Base-by-base conservation (phyloP, 169 alveolate species). In the Plasmodium coatneyi region DNA sequence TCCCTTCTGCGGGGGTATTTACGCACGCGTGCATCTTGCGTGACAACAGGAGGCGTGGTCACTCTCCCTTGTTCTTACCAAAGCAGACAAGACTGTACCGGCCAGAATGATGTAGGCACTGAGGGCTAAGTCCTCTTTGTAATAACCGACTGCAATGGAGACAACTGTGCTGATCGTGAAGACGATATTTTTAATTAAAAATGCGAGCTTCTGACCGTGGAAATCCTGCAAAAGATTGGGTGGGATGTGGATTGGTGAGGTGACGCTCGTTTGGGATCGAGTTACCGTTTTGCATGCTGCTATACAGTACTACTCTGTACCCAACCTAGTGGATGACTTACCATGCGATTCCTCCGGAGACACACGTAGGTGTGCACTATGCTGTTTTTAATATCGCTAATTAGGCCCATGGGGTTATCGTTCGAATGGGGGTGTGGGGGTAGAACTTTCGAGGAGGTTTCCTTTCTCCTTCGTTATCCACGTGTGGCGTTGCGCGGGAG, bases 161-260 rank as follows among this genome's bases (percentile, higher is more conserved):
- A 78, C 25, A 30, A 87, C 66, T 28, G 90, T 87, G 41, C 90
- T 56, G 46, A 87, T 56, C 25, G 83, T 80, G 72, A 87, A 87
- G 19, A 87, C 49, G 66, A 87, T 41, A 41, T 87, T 87, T 25
- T 80, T 87, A 19, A 87, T 87, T 78, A 70, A 41, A 60, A 56
- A 87, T 39, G 93, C 93, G 32, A 87, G 54, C 49, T 87, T 79
- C 81, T 87, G 93, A n/a, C 93, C 93, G 34, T 28, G 39, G 72
- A 78, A 87, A 25, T 87, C 93, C 93, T 87, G 71, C 10, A 9
- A 54, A 41, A 12, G 16, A 14, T 1, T 36, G 16, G 25, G 72
- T 36, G 41, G 5, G 34, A 56, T 25, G n/a, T 83, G 5, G 32
- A 0, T 71, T 6, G n/a, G 54, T 28, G 9, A 39, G 1, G 16